These are phyloP conservation scores for Rhizophagus sp. DNA, from an alignment of 192 early-diverging fungal genomes.

Conservation along the genomic window DNA sequence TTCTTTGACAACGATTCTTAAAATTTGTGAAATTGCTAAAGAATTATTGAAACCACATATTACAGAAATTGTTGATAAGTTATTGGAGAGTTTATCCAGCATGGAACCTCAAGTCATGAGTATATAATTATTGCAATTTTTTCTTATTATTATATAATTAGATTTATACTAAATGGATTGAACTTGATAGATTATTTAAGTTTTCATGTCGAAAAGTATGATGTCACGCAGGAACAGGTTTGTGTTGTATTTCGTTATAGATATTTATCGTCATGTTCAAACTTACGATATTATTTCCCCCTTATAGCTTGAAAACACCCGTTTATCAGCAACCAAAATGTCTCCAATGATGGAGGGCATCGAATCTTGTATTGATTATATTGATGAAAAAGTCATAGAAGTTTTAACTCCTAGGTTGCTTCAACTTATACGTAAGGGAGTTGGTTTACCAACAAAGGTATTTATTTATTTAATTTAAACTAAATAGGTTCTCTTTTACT, in stretches of 20 bases:
- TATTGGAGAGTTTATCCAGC: constrained; percentile 82
- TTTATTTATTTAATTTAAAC: not conserved
- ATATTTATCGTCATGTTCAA: not conserved
- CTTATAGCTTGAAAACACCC: constrained; percentile 66
- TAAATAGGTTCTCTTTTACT: not conserved
- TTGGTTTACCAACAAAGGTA: constrained; percentile 84
- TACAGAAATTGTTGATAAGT: constrained; percentile 67
- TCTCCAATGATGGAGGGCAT: constrained; percentile 97
- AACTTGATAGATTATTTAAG: constrained; percentile 69
- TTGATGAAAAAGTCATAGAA: constrained; percentile 69
- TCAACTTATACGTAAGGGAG: constrained; percentile 74
- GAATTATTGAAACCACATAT: constrained; percentile 73
- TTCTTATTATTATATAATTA: constrained; percentile 6
- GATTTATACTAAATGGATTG: not conserved
- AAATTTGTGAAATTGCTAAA: constrained; percentile 79
- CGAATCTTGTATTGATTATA: constrained; percentile 73
- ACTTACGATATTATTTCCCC: not conserved
- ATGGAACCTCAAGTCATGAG: constrained; percentile 71
- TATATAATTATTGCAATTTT: constrained; percentile 32
- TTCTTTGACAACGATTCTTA: constrained; percentile 76
- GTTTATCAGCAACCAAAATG: constrained; percentile 77
- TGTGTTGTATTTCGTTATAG: not conserved
- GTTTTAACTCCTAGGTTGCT: constrained; percentile 69
- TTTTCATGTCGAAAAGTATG: constrained; percentile 85
- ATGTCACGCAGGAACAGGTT: constrained; percentile 80